Evolutionary conservation across 192 early-diverging fungal species (phyloP).

Genomic region (Umbelopsis vinacea): DNA sequence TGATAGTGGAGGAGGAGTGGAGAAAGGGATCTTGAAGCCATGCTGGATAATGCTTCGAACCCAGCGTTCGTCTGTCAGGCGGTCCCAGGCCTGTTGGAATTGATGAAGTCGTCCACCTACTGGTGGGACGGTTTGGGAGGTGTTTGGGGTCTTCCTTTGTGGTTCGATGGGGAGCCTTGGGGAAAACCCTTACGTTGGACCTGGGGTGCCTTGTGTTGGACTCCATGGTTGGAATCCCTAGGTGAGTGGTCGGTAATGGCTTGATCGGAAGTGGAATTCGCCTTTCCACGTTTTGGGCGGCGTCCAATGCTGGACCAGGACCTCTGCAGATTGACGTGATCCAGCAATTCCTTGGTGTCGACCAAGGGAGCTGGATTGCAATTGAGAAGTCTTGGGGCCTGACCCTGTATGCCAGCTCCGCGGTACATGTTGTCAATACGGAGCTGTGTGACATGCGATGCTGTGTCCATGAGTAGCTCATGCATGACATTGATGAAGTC

Average conservation of each 20-base stretch:
- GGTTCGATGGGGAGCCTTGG: neutral
- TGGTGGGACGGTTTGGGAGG: no score
- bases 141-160: neutral
- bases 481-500: no score
- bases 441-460: no score
- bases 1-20: neutral
- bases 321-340: neutral
- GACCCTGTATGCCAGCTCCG: no score
- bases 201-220: no score
- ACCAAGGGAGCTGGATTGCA: no score
- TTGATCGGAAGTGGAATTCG: neutral
- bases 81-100: conserved; percentile 17
- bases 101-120: conserved; percentile 17
- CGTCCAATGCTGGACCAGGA: neutral
- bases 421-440: no score
- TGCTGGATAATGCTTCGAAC: neutral
- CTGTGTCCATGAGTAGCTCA: no score
- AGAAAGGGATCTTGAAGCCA: conserved; percentile 20
- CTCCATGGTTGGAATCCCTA: neutral
- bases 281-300: neutral
- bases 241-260: neutral
- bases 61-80: conserved; percentile 18
- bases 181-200: neutral
- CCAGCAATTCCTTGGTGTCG: neutral
- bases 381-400: no score